Evolutionary conservation across 768 basidiomycete genomes (phyloP), one percentile per base, ranked within the genome.

Genomic region (Mycena venus): DNA sequence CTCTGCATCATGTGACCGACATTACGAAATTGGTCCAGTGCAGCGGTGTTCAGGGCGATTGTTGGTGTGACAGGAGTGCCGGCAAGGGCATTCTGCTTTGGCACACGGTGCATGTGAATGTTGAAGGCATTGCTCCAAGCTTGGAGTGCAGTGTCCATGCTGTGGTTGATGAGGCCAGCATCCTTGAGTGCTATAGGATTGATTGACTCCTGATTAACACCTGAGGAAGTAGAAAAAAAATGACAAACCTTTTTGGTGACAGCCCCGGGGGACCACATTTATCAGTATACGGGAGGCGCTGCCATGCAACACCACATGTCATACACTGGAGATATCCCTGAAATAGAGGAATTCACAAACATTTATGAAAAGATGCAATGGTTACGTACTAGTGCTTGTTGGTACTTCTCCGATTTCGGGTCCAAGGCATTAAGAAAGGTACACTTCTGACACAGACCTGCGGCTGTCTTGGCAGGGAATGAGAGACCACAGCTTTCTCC

Each of bases 1-100:
- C n/a, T 64, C 63, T 11, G 63, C 63, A 14, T 64, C 63, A 23
- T 64, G 63, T 64, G 51, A 2, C 63, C 63, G 7, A 64, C 63
- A 34, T 64, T 64, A 21, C 63, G 63, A 31, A 64, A 64, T 31
- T 64, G 63, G 29, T 64, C 63, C 0, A 64, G 63, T 7, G 63
- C 44, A 5, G 63, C 29, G 14, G 47, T 64, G 23, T 51, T 64
- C 7, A 64, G 47, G 9, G 49, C 63, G 36, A 64, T 32, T 7
- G 63, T 64, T 25, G 63, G 63, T 42, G 4, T 10, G 15, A 17
- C 42, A 10, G 42, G 42, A 42, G 42, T 42, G 4, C 12, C 42
- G 15, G 42, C 42, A 42, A 42, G 42, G 15, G 42, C 42, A 42
- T 42, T 42, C 42, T 42, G 42, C 42, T 17, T 42, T 4, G 42